These are phyloP conservation scores for Gossypium mustelinum DNA, from an alignment of 345 rosid species.

Conservation along the genomic window DNA sequence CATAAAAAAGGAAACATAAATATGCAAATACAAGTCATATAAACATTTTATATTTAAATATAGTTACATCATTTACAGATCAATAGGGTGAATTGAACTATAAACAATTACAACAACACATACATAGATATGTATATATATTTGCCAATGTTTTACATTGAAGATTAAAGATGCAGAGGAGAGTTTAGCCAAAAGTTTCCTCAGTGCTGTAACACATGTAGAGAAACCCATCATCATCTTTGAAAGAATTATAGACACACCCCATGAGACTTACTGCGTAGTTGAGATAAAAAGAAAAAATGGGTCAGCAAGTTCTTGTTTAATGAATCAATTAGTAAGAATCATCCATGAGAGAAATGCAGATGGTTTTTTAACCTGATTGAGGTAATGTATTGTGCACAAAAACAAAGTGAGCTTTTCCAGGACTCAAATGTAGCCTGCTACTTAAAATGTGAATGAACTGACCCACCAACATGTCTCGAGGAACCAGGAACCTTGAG, in stretches of 20 bases:
- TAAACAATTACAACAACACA: neutral
- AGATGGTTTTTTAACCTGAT: neutral
- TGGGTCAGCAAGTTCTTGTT: neutral
- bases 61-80: neutral
- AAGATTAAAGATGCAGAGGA: neutral
- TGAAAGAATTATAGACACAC: slow-evolving; percentile 3
- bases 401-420: neutral
- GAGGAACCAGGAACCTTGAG: neutral
- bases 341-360: neutral
- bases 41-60: neutral
- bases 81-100: neutral
- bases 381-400: slow-evolving; percentile 2
- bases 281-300: neutral
- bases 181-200: slow-evolving; percentile 5
- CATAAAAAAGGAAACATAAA: neutral
- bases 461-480: neutral
- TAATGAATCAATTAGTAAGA: neutral
- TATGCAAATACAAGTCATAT: neutral
- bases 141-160: neutral
- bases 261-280: neutral
- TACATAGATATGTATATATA: neutral
- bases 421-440: neutral
- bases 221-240: neutral
- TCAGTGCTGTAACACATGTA: slow-evolving; percentile 5
- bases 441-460: neutral